Evolutionary conservation across 1,284 basidiomycete genomes (phyloP), one percentile per base, ranked within the genome.

Genomic region (Athelia sp.): DNA sequence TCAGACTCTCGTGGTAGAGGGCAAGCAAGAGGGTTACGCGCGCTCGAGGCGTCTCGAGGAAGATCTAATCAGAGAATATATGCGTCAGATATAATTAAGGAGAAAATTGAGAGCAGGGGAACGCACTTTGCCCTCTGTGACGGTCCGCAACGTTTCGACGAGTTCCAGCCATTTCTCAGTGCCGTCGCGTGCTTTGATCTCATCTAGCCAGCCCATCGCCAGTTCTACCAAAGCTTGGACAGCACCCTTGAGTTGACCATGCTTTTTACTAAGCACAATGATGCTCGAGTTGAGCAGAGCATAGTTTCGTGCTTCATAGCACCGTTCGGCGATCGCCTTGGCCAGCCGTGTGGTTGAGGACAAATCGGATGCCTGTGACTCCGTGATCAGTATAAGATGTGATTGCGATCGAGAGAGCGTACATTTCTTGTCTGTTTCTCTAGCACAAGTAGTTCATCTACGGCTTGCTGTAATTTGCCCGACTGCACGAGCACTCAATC

Each of bases 391-490:
- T 29, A 29, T 29, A 4, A 29, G 26, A 34, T 21, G 24, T 44
- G 19, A 11, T 18, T 26, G 52, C 44, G 3, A 14, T 45, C 18
- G 2, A 32, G 10, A 15, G 13, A 9, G 65, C 84, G 48, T 55
- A 93, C 96, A 75, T 98, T 98, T 69, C 97, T 82, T 3, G 96
- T 88, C 68, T 97, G 94, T 71, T 99, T 99, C 72, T 99, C 97
- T 1, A 99, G 75, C 3, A 74, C 72, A 50, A 93, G 79, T 49
- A 99, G 81, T 70, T 91, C 93, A 68, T 99, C 97, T 17, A 98
- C 72, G 13, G 89, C 93, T 38, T 92, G 87, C 61, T 87, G 79
- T 40, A 95, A 75, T 67, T 87, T 86, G 40, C 90, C 91, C 50
- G 81, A 69, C 87, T 90, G 50, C 56, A 50, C 24, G 50, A 48